Conservation (phyloP, 805 yeast genomes). For the Brettanomyces bruxellensis region DNA sequence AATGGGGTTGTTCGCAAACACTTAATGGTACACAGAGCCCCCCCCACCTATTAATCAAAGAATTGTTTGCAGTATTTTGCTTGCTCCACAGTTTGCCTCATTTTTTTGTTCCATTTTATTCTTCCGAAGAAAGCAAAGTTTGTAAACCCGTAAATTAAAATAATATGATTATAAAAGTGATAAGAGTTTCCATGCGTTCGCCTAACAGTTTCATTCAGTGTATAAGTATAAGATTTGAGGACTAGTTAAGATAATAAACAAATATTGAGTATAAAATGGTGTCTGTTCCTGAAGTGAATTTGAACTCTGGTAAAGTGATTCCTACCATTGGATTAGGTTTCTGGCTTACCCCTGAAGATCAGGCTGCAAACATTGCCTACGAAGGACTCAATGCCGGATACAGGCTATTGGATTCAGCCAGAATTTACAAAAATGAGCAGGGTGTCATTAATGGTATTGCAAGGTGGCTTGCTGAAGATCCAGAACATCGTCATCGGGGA, state of each 20-base stretch:
- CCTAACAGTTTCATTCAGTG: background rate
- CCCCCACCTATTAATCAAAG: too few species aligned
- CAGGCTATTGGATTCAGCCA: conserved; percentile 72
- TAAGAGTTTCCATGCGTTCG: background rate
- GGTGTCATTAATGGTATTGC: conserved; percentile 54
- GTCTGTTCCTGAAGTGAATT: conserved; percentile 10
- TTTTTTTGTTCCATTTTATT: too few species aligned
- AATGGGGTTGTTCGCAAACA: too few species aligned
- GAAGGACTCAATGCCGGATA: conserved; percentile 84
- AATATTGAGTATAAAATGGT: conserved; percentile 1
- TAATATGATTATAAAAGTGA: background rate
- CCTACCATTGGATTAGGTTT: conserved; percentile 50
- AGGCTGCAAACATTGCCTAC: conserved; percentile 48
- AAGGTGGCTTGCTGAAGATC: conserved; percentile 27
- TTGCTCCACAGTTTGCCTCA: too few species aligned
- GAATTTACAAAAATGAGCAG: conserved; percentile 52
- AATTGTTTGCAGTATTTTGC: too few species aligned
- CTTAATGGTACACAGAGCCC: too few species aligned
- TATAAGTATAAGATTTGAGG: background rate
- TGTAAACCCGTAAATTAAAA: background rate
- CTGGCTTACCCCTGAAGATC: conserved; percentile 42
- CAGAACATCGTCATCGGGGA: conserved; percentile 21
- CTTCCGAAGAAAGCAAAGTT: too few species aligned
- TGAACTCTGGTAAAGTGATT: conserved; percentile 29
- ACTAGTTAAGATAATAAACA: background rate